Base-by-base conservation (phyloP, 1,284 basidiomycete species). In the Fomitopsis betulina region DNA sequence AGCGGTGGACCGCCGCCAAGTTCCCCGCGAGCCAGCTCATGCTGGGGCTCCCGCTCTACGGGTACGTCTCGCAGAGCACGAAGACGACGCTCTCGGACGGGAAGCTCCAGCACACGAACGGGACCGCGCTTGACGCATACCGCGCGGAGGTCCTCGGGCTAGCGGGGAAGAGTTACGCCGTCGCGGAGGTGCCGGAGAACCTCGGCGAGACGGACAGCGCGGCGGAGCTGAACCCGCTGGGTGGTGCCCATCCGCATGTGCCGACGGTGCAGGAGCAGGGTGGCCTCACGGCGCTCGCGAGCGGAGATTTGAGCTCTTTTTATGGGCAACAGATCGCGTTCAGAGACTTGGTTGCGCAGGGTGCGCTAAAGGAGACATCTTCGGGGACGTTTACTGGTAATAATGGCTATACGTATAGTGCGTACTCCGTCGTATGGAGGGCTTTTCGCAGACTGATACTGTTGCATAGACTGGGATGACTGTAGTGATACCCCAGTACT, bases 1-100 rank as follows among this genome's bases (percentile, higher is more conserved):
- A 70, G 13, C 79, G 83, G 58, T 94, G 90, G 91, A 84, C 81
- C 0, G 70, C 67, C 50, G 89, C 90, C 6, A 85, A 85, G 38
- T 85, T 91, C 76, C 88, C 90, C 13, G 82, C 83, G 0, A 76
- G 75, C 55, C 83, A 92, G 72, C 82, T 92, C 62, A 75, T 89
- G 40, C 82, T 93, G 57, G 90, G 90, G 45, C 75, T 92, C 17
- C 83, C 91, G 17, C 76, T 86, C 15, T 90, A 87, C 66, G 85
- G 82, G 10, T 84, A 84, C 61, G 78, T 83, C 38, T 79, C 76
- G 45, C 71, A 76, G 62, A 80, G 81, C 61, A 62, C 65, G 21
- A 63, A 65, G 55, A 79, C 69, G 74, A 76, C 57, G 73, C 73
- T 73, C 27, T 55, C 70, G 65, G 51, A 66, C 30, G 49, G 49